Conservation (phyloP, 352 stramenopile species). For the Globisporangium emineosum region DNA sequence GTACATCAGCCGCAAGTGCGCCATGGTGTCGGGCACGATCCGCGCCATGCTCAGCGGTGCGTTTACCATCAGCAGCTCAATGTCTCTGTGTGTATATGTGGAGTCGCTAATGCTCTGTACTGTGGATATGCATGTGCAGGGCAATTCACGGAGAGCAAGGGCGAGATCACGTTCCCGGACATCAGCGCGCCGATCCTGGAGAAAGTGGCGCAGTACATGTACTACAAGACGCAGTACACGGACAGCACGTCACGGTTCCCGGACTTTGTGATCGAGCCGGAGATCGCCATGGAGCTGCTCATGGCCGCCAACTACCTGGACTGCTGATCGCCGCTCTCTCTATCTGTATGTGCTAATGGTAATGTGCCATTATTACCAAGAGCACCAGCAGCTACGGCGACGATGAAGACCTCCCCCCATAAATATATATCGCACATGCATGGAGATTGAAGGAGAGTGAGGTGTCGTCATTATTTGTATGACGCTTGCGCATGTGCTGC, state of each 20-base stretch:
- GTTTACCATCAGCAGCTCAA: too few relatives aligned
- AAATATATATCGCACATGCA: not conserved
- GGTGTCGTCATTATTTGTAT: not conserved
- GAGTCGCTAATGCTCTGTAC: not conserved
- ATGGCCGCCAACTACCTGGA: conserved; percentile 98
- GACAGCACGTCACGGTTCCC: conserved; percentile 94
- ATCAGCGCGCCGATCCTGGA: conserved; percentile 97
- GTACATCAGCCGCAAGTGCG: conserved; percentile 92
- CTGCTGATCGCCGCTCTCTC: conserved; percentile 44
- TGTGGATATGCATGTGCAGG: conserved; percentile 33
- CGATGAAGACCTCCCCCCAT: not conserved
- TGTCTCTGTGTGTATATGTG: not conserved
- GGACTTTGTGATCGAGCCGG: conserved; percentile 98
- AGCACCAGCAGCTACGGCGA: not conserved
- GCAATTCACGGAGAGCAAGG: conserved; percentile 91
- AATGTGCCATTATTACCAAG: not conserved
- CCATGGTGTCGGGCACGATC: conserved; percentile 95
- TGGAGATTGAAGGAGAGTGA: not conserved
- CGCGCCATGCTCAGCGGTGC: conserved; percentile 94
- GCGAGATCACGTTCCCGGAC: conserved; percentile 96
- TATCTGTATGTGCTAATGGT: not conserved
- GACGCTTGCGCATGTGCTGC: not conserved
- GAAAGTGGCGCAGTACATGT: conserved; percentile 97
- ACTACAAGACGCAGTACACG: conserved; percentile 97
- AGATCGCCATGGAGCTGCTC: conserved; percentile 96